Conservation (phyloP, 75 land plant species). For the Chamaecyparis obtusa region DNA sequence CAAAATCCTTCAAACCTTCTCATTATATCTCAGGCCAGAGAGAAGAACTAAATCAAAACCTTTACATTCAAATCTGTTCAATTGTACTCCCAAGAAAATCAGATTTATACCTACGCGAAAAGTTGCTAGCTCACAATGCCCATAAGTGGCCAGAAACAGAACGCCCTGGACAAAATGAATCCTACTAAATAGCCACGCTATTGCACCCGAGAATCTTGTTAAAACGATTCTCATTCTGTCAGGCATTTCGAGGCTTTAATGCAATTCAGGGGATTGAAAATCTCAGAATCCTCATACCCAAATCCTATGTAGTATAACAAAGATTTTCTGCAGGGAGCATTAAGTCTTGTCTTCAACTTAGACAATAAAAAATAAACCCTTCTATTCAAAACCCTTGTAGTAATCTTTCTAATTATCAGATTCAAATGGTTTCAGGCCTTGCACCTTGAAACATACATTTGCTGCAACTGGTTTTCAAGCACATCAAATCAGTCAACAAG, state of each 20-base stretch:
- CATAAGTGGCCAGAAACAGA: neutral
- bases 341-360: neutral
- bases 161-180: neutral
- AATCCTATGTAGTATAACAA: too few relatives aligned
- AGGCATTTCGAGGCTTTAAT: too few relatives aligned
- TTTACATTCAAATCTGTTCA: neutral
- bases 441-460: too few relatives aligned
- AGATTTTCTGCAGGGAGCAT: too few relatives aligned
- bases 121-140: neutral
- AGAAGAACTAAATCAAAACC: too few relatives aligned
- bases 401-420: neutral
- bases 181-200: neutral
- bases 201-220: neutral
- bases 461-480: neutral
- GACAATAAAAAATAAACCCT: neutral
- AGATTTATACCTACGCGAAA: neutral
- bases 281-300: too few relatives aligned
- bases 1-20: too few relatives aligned
- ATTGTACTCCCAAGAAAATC: neutral
- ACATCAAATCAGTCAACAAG: neutral
- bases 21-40: neutral
- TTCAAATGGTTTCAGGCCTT: neutral
- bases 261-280: too few relatives aligned
- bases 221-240: too few relatives aligned
- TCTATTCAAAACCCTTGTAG: neutral